Conservation (phyloP, 2,329 filamentous ascomycete genomes). For the Colletotrichum sp. region DNA sequence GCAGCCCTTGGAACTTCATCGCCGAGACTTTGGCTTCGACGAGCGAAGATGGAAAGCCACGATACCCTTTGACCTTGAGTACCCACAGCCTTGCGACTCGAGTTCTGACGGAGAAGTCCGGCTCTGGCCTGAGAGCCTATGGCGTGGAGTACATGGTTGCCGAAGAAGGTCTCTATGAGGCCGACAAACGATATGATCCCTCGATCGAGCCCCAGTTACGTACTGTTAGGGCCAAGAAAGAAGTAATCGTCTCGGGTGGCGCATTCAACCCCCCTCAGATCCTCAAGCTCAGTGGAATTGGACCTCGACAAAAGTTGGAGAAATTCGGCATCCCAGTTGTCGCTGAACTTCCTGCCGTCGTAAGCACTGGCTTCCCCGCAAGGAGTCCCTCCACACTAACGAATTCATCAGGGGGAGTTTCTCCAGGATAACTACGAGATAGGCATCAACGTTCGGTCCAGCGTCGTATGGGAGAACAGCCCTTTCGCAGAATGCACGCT, state of each 20-base stretch:
- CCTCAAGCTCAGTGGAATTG: constrained; percentile 53
- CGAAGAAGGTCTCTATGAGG: constrained; percentile 46
- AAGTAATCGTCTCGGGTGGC: constrained; percentile 55
- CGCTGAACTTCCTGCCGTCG: constrained; percentile 60
- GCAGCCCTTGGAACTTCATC: not conserved
- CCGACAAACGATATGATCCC: constrained; percentile 38
- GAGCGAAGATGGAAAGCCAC: not conserved
- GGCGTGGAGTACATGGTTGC: constrained; percentile 53
- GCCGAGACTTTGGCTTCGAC: not conserved
- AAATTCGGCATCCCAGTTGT: constrained; percentile 45
- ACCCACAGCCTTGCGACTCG: constrained; percentile 38
- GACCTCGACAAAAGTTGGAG: constrained; percentile 42
- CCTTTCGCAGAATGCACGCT: not conserved
- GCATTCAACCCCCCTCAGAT: constrained; percentile 58
- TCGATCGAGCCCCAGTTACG: not conserved
- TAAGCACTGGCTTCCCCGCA: not conserved
- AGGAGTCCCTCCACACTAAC: not conserved
- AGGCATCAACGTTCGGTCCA: constrained; percentile 14
- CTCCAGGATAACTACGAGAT: constrained; percentile 45
- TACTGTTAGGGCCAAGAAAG: constrained; percentile 38
- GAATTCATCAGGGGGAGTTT: not conserved
- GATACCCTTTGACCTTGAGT: constrained; percentile 43
- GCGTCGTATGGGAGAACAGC: not conserved
- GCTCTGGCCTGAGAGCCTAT: not conserved
- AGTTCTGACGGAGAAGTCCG: constrained; percentile 33